Base-by-base conservation (phyloP, 495 filamentous ascomycete genomes). In the Xylaria palmicola region DNA sequence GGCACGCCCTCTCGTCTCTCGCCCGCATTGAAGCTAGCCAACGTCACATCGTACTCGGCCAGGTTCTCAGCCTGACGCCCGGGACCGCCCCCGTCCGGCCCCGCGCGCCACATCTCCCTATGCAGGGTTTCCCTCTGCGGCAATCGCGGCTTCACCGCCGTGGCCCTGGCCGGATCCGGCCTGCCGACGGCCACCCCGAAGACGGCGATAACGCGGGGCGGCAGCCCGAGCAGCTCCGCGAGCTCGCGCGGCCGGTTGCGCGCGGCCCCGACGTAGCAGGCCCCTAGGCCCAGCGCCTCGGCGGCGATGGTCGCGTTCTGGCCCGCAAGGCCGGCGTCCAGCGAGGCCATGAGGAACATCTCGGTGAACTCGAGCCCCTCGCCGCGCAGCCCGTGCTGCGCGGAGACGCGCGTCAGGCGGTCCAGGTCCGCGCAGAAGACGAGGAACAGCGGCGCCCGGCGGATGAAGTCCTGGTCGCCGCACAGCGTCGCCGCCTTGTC, bases 351-450 rank as follows among this genome's bases (percentile, higher is more conserved):
- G n/a, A 65, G 52, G 55, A 65, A 68, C 62, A 65, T 78, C 55
- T 75, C 75, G 49, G 55, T 59, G 72, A 74, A 80, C 52, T 66
- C 63, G 40, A 80, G 61, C 37, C 76, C 78, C 9, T 68, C 72
- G 4, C 56, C 63, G 12, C 59, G 56, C 27, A 41, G 67, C 64
- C 74, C 72, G n/a, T 76, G 66, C 60, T 82, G 80, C 54, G 83
- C 69, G 32, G 77, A 76, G 27, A 66, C 75, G 50, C 85, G 56
- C 7, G 79, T 79, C 55, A 81, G 77, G 9, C 82, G 67, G 68
- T 78, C 85, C 76, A 87, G 84, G 68, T 87, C 84, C 66, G 76
- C 72, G 72, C 86, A 87, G 72, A 88, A 77, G 24, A 71, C 61
- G 24, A 85, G 79, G 72, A 85, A 88, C 27, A 84, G 78, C 20